Percentiles rank a stretch among this genome's conserved stretches.
Conservation (phyloP, 768 basidiomycete species). For the Boletus pseudopeckii region DNA sequence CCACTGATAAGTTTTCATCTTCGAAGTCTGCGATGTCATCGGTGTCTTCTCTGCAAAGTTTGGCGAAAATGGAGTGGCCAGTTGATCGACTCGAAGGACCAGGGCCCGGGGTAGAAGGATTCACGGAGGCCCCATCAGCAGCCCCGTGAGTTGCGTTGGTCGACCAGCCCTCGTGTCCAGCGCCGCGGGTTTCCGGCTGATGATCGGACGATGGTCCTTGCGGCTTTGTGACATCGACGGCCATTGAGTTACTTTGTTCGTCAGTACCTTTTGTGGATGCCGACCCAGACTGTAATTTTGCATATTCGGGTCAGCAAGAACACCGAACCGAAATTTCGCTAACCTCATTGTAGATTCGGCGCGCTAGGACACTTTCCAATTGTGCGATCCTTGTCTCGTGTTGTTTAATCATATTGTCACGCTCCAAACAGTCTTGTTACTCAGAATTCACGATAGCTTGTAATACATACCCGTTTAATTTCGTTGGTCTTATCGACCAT, state of each 20-base stretch:
- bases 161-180: constrained; percentile 8
- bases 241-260: constrained; percentile 12
- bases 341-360: constrained; percentile 38
- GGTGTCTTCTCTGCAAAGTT: constrained; percentile 25
- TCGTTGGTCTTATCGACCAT: constrained; percentile 55
- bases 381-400: constrained; percentile 43
- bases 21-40: constrained; percentile 27
- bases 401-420: constrained; percentile 44
- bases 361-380: constrained; percentile 46
- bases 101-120: constrained; percentile 8
- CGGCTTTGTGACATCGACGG: constrained; percentile 8
- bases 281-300: constrained; percentile 10
- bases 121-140: constrained; percentile 4
- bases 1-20: constrained; percentile 14
- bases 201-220: constrained; percentile 11
- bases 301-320: constrained; percentile 14
- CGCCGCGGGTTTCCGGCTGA: constrained; percentile 20
- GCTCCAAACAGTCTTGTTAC: constrained; percentile 31
- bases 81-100: constrained; percentile 21
- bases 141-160: constrained; percentile 6
- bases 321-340: constrained; percentile 9
- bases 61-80: constrained; percentile 22
- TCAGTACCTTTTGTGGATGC: constrained; percentile 10
- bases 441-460: neutral
- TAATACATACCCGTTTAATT: constrained; percentile 44